phyloP scores from a whole-genome alignment of 2,329 filamentous ascomycete species.

The Ophiostoma quercus region DNA sequence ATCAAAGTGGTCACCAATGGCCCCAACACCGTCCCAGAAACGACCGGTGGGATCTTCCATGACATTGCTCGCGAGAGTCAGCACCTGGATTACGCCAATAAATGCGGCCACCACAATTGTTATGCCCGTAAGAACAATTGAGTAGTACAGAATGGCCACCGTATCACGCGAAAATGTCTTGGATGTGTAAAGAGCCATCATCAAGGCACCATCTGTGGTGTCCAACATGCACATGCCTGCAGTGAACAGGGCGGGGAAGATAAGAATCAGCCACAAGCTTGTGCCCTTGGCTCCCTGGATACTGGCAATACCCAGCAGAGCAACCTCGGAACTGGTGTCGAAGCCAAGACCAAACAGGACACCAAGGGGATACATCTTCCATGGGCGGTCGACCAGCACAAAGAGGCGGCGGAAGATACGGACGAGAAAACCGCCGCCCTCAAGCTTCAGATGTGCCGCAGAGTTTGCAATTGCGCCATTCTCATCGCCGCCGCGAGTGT shows the following conservation, averaged over 20 bases:
- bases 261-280: slow-evolving; percentile 86
- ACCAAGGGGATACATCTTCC: slow-evolving; percentile 95
- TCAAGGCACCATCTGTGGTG: slow-evolving; percentile 85
- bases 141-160: slow-evolving; percentile 92
- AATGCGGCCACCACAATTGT: slow-evolving; percentile 79
- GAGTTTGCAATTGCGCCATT: slow-evolving; percentile 28
- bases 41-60: slow-evolving; percentile 59
- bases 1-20: slow-evolving; percentile 74
- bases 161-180: slow-evolving; percentile 71
- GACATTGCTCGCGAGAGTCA: slow-evolving; percentile 73
- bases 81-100: slow-evolving; percentile 78
- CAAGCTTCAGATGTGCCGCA: slow-evolving; percentile 57
- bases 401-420: slow-evolving; percentile 70
- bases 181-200: slow-evolving; percentile 89
- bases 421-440: slow-evolving; percentile 72
- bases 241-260: slow-evolving; percentile 87
- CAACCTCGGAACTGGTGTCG: slow-evolving; percentile 91
- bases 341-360: slow-evolving; percentile 89
- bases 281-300: slow-evolving; percentile 82
- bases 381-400: slow-evolving; percentile 65
- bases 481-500: no score
- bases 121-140: slow-evolving; percentile 75
- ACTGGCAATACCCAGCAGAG: slow-evolving; percentile 81
- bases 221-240: slow-evolving; percentile 94
- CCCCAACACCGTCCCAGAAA: slow-evolving; percentile 88